Base-by-base conservation (phyloP, 441 rosid species). In the Iberis amara region DNA sequence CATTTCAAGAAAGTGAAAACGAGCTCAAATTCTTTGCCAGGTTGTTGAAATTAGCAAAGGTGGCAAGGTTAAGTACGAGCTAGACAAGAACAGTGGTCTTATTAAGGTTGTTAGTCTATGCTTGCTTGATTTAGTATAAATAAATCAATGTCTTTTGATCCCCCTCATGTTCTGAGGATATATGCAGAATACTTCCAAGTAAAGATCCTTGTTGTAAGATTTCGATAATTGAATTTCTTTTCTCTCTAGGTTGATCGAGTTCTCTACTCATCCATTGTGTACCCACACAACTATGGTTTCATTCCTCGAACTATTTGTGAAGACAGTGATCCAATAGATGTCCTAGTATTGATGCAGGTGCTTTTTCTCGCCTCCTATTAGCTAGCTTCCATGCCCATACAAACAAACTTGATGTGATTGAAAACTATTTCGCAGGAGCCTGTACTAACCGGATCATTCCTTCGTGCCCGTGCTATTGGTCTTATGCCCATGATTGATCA, bases 241-340 rank as follows among this genome's bases (percentile, higher is more conserved):
- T 2, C 39, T 53, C 37, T 67, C 43, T 52, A 91, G 97, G 99
- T 92, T 54, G 97, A 92, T 50, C 97, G 97, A 40, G 64, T 92
- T 39, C 92, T 92, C 24, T 92, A 89, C 77, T 92, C 99, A 52
- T 92, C 99, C 10, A 94, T 89, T 65, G 99, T 92, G 70, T 92
- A 92, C 79, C 99, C 99, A 0, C 99, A 92, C 79, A 92, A 92
- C 77, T 92, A 92, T 68, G 99, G 99, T 46, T 92, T 92, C 70
- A 89, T 92, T 39, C 97, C 99, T 0, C 77, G 99, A 40, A 92
- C 99, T 46, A 54, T 92, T 24, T 92, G 99, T 55, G 99, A 92
- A 69, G 99, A 92, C 65, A 82, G 89, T 67, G 99, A 92, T 66
- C 99, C 99, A 15, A 82, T 92, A 72, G 96, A 92, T 68, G 97